A percentile compares a stretch with the other conserved stretches of the same genome.
Conservation (phyloP, 129 eudicot species). For the Scalesia atractyloides region DNA sequence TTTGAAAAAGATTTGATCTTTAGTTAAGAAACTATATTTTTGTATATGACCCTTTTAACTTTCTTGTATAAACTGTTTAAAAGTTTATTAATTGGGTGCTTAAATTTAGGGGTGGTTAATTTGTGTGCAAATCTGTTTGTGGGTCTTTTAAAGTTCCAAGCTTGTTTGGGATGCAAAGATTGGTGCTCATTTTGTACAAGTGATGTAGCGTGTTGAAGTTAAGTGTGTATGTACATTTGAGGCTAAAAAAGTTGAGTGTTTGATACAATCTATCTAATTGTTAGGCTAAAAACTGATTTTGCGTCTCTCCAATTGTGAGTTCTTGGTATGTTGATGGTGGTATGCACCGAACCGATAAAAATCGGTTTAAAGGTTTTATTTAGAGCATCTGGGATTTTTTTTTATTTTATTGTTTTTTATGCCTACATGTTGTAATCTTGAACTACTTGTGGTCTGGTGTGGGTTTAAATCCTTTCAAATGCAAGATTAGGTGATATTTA, state of each 20-base stretch:
- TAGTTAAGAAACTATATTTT: too few species aligned
- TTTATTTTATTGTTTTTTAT: not conserved
- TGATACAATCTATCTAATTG: slow-evolving; percentile 19
- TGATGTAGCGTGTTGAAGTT: not conserved
- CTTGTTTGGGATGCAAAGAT: slow-evolving; percentile 4
- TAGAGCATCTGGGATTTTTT: not conserved
- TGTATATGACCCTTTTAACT: too few species aligned
- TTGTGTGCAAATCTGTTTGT: not conserved
- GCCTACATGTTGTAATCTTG: not conserved
- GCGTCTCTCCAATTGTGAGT: not conserved
- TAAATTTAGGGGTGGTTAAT: not conserved
- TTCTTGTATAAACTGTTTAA: not conserved
- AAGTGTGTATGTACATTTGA: not conserved
- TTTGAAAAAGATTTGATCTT: too few species aligned
- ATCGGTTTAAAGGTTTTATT: not conserved
- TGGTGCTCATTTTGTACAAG: slow-evolving; percentile 6
- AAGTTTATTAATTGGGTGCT: not conserved
- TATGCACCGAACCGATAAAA: slow-evolving; percentile 11
- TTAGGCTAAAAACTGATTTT: slow-evolving; percentile 10
- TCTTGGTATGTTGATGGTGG: slow-evolving; percentile 18
- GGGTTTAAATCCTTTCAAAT: not conserved
- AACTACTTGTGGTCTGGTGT: not conserved
- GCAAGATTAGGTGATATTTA: too few species aligned
- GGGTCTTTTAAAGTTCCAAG: not conserved
- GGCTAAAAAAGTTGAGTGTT: slow-evolving; percentile 16